phyloP scores from a whole-genome alignment of 768 basidiomycete species.

The Dendrothele bispora region DNA sequence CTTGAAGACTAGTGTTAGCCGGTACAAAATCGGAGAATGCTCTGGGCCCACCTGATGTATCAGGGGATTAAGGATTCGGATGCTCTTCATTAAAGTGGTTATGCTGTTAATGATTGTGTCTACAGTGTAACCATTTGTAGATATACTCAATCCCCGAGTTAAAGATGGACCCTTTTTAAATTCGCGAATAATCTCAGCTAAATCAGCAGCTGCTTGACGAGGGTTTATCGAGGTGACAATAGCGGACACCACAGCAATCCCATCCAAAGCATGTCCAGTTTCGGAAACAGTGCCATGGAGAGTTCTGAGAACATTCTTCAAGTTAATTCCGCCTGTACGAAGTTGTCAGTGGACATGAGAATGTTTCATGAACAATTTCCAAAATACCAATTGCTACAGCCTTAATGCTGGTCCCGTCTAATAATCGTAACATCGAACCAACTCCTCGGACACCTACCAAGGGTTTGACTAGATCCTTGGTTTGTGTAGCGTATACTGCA shows the following conservation, averaged over 20 bases:
- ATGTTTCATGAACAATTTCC: background rate
- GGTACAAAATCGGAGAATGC: background rate
- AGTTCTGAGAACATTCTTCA: slow-evolving; percentile 71
- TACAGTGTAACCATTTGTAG: slow-evolving; percentile 2
- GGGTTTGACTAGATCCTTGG: slow-evolving; percentile 69
- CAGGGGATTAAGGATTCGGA: slow-evolving; percentile 61
- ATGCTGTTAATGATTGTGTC: slow-evolving; percentile 40
- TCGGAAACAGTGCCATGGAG: slow-evolving; percentile 69
- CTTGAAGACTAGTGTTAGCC: slow-evolving; percentile 33
- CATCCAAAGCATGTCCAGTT: slow-evolving; percentile 62
- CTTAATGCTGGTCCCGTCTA: slow-evolving; percentile 64
- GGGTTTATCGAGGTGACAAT: slow-evolving; percentile 72
- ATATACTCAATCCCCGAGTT: background rate
- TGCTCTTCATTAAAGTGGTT: slow-evolving; percentile 45
- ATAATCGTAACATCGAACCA: slow-evolving; percentile 59
- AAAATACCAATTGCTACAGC: slow-evolving; percentile 81
- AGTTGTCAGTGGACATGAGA: slow-evolving; percentile 1
- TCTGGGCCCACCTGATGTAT: slow-evolving; percentile 67
- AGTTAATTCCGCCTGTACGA: slow-evolving; percentile 79
- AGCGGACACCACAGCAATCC: slow-evolving; percentile 88
- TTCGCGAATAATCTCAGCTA: slow-evolving; percentile 41
- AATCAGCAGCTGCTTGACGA: slow-evolving; percentile 42
- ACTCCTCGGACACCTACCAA: slow-evolving; percentile 74
- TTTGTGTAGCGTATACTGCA: slow-evolving; percentile 77
- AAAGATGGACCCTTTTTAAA: slow-evolving; percentile 30